phyloP scores from a whole-genome alignment of 441 rosid species.

The Gossypium laxum region DNA sequence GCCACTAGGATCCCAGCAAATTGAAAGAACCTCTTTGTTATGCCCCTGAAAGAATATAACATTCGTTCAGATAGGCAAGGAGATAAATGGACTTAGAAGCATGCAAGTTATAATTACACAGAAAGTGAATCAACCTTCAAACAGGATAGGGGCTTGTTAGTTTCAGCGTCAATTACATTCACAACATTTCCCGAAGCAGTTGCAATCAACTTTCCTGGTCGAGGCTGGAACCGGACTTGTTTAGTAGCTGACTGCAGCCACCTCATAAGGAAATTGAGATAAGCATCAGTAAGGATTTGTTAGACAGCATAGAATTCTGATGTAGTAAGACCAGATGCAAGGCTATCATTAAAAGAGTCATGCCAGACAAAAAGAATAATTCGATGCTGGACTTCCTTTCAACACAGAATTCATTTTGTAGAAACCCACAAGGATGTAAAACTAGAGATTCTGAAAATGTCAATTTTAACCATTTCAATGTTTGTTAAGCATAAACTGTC shows the following conservation, averaged over 20 bases:
- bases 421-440: not conserved
- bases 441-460: not conserved
- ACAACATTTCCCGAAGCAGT: slow-evolving; percentile 26
- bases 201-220: slow-evolving; percentile 28
- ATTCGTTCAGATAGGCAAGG: not conserved
- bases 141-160: slow-evolving; percentile 10
- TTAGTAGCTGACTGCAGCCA: slow-evolving; percentile 30
- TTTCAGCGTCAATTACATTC: slow-evolving; percentile 32
- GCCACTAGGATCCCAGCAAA: slow-evolving; percentile 37
- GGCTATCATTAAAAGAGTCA: not conserved
- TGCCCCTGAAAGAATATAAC: slow-evolving; percentile 27
- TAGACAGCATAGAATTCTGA: not conserved
- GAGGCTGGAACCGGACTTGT: slow-evolving; percentile 37
- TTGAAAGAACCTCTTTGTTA: slow-evolving; percentile 20
- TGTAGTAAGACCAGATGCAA: not conserved
- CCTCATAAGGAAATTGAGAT: not conserved
- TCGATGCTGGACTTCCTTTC: not conserved
- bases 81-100: not conserved
- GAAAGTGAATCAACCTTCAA: slow-evolving; percentile 22
- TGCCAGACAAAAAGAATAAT: not conserved
- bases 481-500: not conserved
- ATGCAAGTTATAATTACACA: not conserved
- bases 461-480: not conserved
- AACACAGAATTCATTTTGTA: not conserved
- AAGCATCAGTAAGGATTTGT: not conserved